phyloP scores from a whole-genome alignment of 2,329 filamentous ascomycete species.

The Alternaria atra region DNA sequence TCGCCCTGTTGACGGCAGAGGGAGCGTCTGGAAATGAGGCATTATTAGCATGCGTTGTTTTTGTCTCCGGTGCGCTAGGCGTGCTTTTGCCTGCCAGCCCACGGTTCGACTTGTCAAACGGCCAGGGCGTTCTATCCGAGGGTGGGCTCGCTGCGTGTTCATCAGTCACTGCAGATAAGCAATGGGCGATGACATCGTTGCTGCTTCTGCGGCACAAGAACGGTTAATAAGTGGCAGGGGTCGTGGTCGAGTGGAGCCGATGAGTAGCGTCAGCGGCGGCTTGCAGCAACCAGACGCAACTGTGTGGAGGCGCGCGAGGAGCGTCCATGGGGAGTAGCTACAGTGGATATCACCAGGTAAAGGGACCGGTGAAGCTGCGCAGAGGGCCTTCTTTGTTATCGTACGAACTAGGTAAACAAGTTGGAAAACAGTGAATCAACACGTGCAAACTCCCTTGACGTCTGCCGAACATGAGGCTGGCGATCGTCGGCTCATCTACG shows the following conservation, averaged over 20 bases:
- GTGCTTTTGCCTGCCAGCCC: constrained; percentile 4
- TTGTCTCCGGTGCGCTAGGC: constrained; percentile 19
- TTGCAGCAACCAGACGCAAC: constrained; percentile 15
- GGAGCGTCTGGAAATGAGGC: constrained; percentile 21
- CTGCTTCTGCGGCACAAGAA: constrained; percentile 16
- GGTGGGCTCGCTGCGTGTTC: constrained; percentile 18
- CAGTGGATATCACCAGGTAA: not conserved
- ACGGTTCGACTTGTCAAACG: constrained; percentile 5
- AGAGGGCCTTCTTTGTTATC: not conserved
- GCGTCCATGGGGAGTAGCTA: not conserved
- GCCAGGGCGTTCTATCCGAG: constrained; percentile 3
- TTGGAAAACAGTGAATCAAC: not conserved
- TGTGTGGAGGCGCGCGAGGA: constrained; percentile 10
- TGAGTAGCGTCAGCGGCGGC: constrained; percentile 30
- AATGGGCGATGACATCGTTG: constrained; percentile 28
- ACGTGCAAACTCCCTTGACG: not conserved
- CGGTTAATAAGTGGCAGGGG: constrained; percentile 21
- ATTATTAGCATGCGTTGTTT: constrained; percentile 20
- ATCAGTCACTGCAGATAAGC: constrained; percentile 30
- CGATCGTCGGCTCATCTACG: constrained; percentile 9
- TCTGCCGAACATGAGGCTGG: constrained; percentile 2
- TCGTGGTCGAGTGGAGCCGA: constrained; percentile 22
- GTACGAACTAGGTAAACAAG: not conserved
- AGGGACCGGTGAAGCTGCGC: not conserved
- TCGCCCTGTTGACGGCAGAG: constrained; percentile 10